These are phyloP conservation scores for Aspergillus quadricinctus DNA, from an alignment of 2,329 filamentous ascomycete species.

Conservation along the genomic window DNA sequence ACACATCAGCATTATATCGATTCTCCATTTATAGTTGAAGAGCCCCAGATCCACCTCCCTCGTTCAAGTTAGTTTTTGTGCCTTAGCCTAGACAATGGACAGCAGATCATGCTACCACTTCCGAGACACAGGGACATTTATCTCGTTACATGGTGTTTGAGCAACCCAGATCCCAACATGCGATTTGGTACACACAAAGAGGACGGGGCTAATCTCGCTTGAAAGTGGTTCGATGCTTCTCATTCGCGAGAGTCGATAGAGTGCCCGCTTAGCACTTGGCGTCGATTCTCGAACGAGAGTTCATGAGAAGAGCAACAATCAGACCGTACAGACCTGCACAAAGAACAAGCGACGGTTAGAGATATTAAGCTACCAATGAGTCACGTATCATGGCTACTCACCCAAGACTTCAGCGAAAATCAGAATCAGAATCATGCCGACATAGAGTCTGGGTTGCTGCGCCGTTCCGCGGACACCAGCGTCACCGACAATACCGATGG, in stretches of 20 bases:
- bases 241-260: constrained; percentile 8
- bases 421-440: constrained; percentile 98
- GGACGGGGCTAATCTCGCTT: constrained; percentile 4
- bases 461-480: constrained; percentile 51
- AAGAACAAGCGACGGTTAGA: not conserved
- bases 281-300: constrained; percentile 75
- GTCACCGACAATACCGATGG: constrained; percentile 74
- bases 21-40: not conserved
- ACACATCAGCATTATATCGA: constrained; percentile 3
- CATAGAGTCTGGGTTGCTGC: constrained; percentile 64
- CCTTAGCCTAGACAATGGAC: not conserved
- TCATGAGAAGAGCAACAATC: constrained; percentile 99
- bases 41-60: not conserved
- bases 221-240: constrained; percentile 8
- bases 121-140: not conserved
- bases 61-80: not conserved
- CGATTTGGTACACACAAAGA: constrained; percentile 6
- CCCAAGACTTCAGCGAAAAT: constrained; percentile 99
- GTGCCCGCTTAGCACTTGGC: constrained; percentile 52
- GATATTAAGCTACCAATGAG: not conserved
- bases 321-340: constrained; percentile 88
- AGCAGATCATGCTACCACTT: not conserved
- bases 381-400: constrained; percentile 46
- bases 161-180: not conserved
- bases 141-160: constrained; percentile 3